Percentiles rank a stretch among this genome's conserved stretches.
These are phyloP conservation scores for Solanum etuberosum DNA, from an alignment of 257 asterid genomes.

Conservation along the genomic window DNA sequence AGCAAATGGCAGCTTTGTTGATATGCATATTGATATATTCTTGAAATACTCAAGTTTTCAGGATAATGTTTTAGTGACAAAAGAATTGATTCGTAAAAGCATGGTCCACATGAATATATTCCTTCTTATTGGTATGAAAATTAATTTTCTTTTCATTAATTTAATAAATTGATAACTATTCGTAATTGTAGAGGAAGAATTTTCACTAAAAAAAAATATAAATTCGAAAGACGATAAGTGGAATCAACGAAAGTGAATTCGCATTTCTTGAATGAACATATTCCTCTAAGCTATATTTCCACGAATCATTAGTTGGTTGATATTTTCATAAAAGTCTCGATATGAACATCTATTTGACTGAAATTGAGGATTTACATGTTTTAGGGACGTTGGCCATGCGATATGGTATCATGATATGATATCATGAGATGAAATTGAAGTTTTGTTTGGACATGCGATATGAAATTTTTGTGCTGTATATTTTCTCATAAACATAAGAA, in stretches of 20 bases:
- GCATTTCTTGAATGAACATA: not conserved
- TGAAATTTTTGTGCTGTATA: no score
- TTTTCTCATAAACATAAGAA: no score
- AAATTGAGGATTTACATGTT: no score
- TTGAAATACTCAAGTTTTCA: not conserved
- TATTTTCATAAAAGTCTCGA: no score
- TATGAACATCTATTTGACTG: no score
- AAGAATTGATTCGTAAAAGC: not conserved
- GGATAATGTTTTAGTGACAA: not conserved
- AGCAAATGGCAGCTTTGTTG: not conserved
- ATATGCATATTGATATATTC: not conserved
- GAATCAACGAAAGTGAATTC: not conserved
- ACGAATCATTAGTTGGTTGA: no score
- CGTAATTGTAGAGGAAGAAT: rapidly evolving
- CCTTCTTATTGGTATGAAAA: not conserved
- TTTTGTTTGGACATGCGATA: no score
- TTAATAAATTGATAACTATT: not conserved
- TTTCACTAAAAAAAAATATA: not conserved
- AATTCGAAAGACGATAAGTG: not conserved
- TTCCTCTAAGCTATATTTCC: no score
- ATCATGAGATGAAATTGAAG: no score
- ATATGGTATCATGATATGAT: no score
- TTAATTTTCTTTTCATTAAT: not conserved
- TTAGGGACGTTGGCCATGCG: no score
- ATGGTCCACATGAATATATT: not conserved